Evolutionary conservation across 208 protist genomes (phyloP).

Genomic region (Trypanosoma boissoni): DNA sequence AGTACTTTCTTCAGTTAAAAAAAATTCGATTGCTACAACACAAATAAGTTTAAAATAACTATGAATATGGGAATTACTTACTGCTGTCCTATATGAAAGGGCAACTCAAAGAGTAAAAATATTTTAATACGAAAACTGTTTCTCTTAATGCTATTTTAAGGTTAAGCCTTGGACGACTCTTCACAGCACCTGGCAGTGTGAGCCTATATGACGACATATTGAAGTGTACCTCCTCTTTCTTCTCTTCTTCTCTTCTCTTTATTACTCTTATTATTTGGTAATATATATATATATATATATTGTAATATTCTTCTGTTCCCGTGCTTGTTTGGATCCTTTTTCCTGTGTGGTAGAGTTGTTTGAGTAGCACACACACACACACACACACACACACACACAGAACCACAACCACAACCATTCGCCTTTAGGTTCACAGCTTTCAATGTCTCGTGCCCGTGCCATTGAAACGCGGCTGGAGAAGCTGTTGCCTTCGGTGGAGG

Average conservation of each 20-base stretch:
- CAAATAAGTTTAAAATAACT: neutral
- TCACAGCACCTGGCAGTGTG: no score
- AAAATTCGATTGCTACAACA: neutral
- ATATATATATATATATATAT: slow-evolving; percentile 15
- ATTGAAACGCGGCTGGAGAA: slow-evolving; percentile 89
- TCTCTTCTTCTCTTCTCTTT: neutral
- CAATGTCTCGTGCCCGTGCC: slow-evolving; percentile 83
- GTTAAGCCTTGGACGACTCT: no score
- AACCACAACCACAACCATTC: no score
- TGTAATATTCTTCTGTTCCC: slow-evolving; percentile 5
- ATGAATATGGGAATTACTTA: no score
- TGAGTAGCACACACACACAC: slow-evolving; percentile 1
- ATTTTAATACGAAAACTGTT: no score
- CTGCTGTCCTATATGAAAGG: no score
- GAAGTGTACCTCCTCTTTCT: neutral
- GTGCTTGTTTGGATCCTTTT: neutral
- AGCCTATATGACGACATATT: no score
- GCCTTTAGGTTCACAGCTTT: no score
- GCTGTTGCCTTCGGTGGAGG: slow-evolving; percentile 76
- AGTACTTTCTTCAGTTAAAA: neutral
- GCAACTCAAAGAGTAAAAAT: no score
- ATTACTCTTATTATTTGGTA: neutral
- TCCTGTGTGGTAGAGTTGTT: neutral
- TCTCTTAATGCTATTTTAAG: no score
- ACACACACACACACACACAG: slow-evolving; percentile 1